Evolutionary conservation across 208 protist species (phyloP), one percentile per base, ranked within the genome.

Genomic region (Trypanosoma boissoni): DNA sequence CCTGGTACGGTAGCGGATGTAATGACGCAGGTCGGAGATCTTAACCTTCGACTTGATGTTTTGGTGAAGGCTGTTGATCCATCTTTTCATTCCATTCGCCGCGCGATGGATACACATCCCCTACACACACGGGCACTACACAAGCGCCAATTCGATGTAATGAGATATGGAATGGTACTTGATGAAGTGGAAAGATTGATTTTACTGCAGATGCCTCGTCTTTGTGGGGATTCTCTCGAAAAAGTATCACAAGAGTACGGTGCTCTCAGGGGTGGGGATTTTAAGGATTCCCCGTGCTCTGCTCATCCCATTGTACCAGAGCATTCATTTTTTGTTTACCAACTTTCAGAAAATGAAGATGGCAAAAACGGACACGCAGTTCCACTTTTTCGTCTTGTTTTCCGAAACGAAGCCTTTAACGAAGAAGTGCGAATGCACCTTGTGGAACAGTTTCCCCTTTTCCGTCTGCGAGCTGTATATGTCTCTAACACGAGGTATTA

Each of bases 131-230:
- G 58, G 21, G 64, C 68, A 27, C 49, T 95, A 32, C 75, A 81
- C 48, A 76, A 76, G 53, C 76, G 72, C 27, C 88, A 95, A 66
- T 89, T 95, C 62, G 74, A 95, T 45, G 68, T 95, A 2, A 73
- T 95, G 34, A 75, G 80, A 9, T 92, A 95, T 58, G 88, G 88
- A 20, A 72, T 91, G 37, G 78, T 95, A 26, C 53, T 92, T 9
- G 75, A 95, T 57, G 72, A 63, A 24, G 78, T 67, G 8, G 57
- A 74, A 49, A 70, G 77, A 26, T 74, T 95, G 6, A 83, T 95
- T 24, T n/a, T 92, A 0, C 63, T 91, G 20, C 56, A 60, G 9
- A 74, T 76, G 14, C 83, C 88, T 20, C 66, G 50, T 1, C 46
- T 71, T 26, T 78, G 73, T 49, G 82, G 67, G 7, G 83, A 88